Conservation (phyloP, 306 rosid species). For the Lathyrus aphaca region DNA sequence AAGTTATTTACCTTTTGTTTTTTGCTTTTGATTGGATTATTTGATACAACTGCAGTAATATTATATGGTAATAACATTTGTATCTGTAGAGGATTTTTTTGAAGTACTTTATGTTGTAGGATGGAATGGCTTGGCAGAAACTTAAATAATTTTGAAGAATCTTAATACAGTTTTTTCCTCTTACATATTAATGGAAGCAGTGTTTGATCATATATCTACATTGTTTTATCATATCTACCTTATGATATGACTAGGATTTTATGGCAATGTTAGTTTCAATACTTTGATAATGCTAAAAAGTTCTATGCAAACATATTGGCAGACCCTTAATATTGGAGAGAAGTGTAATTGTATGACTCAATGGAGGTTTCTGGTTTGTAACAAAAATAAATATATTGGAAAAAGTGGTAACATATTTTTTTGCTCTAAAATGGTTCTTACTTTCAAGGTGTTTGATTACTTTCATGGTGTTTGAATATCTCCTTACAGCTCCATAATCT, state of each 20-base stretch:
- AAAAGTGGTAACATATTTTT: no score
- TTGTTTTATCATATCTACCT: neutral
- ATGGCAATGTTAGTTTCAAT: neutral
- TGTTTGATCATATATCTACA: neutral
- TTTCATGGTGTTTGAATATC: no score
- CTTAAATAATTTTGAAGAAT: conserved; percentile 40
- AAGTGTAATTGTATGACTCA: no score
- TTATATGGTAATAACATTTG: conserved; percentile 44
- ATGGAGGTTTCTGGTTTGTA: no score
- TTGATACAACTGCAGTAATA: conserved; percentile 45
- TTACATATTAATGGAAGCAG: conserved; percentile 25
- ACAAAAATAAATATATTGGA: no score
- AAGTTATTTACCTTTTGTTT: conserved; percentile 37
- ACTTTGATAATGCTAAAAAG: neutral
- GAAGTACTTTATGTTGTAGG: conserved; percentile 43
- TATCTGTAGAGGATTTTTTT: conserved; percentile 36
- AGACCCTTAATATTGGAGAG: no score
- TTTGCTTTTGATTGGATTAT: conserved; percentile 43
- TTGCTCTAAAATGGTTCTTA: no score
- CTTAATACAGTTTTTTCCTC: conserved; percentile 21
- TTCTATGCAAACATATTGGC: no score
- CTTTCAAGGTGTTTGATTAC: no score
- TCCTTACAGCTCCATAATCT: no score
- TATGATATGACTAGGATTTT: conserved; percentile 8
- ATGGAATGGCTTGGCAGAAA: conserved; percentile 36